Conservation (phyloP, 2,329 filamentous ascomycete genomes). For the Bipolaris sorokiniana region DNA sequence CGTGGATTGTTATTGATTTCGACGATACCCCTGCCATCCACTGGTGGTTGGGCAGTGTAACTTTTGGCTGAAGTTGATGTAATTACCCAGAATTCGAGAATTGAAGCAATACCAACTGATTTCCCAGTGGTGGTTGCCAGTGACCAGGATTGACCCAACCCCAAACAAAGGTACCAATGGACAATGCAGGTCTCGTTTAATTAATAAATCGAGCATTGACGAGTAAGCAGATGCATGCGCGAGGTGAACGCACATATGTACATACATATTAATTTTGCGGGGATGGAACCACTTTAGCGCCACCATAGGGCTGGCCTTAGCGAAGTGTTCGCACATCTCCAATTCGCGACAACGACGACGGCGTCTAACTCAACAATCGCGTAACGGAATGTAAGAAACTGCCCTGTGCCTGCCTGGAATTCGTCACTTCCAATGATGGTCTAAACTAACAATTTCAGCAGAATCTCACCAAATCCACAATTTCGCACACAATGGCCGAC, state of each 20-base stretch:
- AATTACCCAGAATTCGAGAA: background rate
- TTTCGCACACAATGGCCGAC: constrained; percentile 32
- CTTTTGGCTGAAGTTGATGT: constrained; percentile 5
- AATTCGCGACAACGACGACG: constrained; percentile 27
- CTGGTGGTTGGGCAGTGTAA: constrained; percentile 16
- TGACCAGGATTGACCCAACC: background rate
- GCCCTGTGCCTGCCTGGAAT: background rate
- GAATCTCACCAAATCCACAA: background rate
- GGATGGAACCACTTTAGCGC: constrained; percentile 14
- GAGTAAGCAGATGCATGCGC: background rate
- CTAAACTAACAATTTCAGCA: background rate
- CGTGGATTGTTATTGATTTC: constrained; percentile 1
- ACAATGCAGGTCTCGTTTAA: background rate
- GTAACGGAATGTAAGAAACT: background rate
- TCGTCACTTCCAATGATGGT: too few relatives aligned
- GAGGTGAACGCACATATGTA: constrained; percentile 2
- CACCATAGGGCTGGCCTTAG: constrained; percentile 26
- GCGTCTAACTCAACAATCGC: background rate
- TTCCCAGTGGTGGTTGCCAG: background rate
- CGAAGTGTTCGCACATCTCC: constrained; percentile 31
- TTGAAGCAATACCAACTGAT: background rate
- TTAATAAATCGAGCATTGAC: background rate
- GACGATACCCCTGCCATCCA: constrained; percentile 20
- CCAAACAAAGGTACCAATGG: background rate
- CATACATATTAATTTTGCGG: constrained; percentile 7